Percentiles rank a stretch among this genome's conserved stretches.
Evolutionary conservation across 225 moss, liverwort and hornwort genomes (phyloP).

Genomic region (Neckera pumila): DNA sequence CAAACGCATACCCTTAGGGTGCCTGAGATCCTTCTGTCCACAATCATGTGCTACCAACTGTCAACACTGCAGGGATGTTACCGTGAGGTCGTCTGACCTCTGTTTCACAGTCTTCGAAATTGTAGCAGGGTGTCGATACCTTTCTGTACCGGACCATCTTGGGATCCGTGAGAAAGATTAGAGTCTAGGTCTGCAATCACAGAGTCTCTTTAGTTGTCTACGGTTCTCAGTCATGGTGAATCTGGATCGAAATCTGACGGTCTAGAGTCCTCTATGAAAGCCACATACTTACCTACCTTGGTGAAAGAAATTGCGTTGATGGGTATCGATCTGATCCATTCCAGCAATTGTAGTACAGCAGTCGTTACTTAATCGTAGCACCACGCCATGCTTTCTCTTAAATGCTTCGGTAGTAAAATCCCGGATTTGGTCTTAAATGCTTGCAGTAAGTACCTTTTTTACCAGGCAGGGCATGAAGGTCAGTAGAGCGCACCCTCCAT

Average conservation of each 20-base stretch:
- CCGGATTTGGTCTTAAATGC: not conserved
- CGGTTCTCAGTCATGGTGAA: not conserved
- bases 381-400: not conserved
- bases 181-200: not conserved
- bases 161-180: not conserved
- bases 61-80: not conserved
- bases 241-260: not conserved
- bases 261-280: not conserved
- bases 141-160: not conserved
- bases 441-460: not conserved
- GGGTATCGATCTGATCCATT: not conserved
- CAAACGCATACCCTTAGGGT: not conserved
- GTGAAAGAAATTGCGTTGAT: not conserved
- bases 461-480: not conserved
- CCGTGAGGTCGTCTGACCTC: not conserved
- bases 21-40: slow-evolving; percentile 12
- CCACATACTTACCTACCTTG: not conserved
- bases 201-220: not conserved
- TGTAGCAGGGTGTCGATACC: not conserved
- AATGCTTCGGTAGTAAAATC: not conserved
- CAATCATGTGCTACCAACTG: not conserved
- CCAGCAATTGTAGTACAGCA: not conserved
- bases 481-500: not conserved
- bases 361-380: not conserved
- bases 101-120: not conserved